Base-by-base conservation (phyloP, 257 asterid species). In the Gentiana macrophylla region DNA sequence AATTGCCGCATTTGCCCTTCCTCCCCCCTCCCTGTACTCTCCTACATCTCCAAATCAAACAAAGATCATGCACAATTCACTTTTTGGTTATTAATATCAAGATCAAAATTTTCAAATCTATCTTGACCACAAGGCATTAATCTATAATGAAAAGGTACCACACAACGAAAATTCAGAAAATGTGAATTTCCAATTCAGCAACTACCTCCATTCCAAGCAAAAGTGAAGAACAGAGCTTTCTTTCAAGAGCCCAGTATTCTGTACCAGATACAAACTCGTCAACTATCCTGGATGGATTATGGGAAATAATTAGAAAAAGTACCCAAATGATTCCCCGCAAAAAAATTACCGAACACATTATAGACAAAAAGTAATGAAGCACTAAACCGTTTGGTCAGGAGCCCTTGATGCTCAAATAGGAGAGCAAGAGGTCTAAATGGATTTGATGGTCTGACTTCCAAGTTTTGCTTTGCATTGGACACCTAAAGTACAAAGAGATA, bases 181-280 rank as follows among this genome's bases (percentile, higher is more conserved):
- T 13, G 44, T 35, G 8, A 43, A 48, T 41, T 52, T 35, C 8
- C 35, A 59, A 15, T 36, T 8, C 36, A 43, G 49, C 43, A 24
- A 32, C 52, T 68, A 83, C 97, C 84, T 85, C 77, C 52, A 75
- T 49, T 71, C 80, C 78, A 63, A 75, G 75, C 62, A 55, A 70
- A 47, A 76, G 64, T 44, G 88, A 71, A 83, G 56, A 47, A 43
- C 97, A 92, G 37, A 92, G 78, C 74, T 81, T 88, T 74, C 97
- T 88, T 74, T 92, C 98, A 53, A 92, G 78, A 60, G 78, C 74
- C 97, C 97, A 92, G 70, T 92, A 92, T 64, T 91, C 90, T 67
- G 63, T 81, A 63, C 98, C 98, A 37, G 62, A 53, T 37, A 67
- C 77, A 53, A 87, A 76, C 78, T 92, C 98, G 69, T 77, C 84